A percentile compares a stretch with the other conserved stretches of the same genome.
phyloP scores from a whole-genome alignment of 495 filamentous ascomycete genomes.

The Peziza echinospora region DNA sequence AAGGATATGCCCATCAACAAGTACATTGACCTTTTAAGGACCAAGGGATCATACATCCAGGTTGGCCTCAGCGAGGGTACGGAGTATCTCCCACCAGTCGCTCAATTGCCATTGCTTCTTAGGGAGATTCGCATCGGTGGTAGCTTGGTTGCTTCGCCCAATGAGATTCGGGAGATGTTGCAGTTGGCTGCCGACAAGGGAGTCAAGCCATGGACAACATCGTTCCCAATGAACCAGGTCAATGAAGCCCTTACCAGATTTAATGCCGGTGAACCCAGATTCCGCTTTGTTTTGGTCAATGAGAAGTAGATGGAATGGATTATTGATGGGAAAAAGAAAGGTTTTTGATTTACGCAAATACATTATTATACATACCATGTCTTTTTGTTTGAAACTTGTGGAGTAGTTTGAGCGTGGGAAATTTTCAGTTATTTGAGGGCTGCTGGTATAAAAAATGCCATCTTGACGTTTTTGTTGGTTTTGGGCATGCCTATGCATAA shows the following conservation, averaged over 20 bases:
- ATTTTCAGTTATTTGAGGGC: no score
- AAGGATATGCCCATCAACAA: slow-evolving; percentile 49
- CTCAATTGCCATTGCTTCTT: slow-evolving; percentile 43
- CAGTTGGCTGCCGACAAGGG: slow-evolving; percentile 51
- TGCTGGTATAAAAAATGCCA: no score
- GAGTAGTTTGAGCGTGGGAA: no score
- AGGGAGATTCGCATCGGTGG: slow-evolving; percentile 54
- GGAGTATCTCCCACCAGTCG: slow-evolving; percentile 38
- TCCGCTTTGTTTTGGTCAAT: slow-evolving; percentile 54
- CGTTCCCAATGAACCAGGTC: slow-evolving; percentile 35
- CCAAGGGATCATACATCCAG: slow-evolving; percentile 56
- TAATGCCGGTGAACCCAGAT: slow-evolving; percentile 28
- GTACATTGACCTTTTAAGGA: slow-evolving; percentile 47
- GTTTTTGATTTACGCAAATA: no score
- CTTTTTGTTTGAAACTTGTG: no score
- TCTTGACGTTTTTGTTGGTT: no score
- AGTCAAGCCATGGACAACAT: slow-evolving; percentile 52
- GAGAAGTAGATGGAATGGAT: slow-evolving; percentile 20
- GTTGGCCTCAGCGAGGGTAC: slow-evolving; percentile 59
- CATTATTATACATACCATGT: no score
- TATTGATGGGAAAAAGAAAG: neutral
- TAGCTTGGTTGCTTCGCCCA: slow-evolving; percentile 48
- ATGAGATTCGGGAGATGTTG: slow-evolving; percentile 63
- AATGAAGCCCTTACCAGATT: slow-evolving; percentile 12
- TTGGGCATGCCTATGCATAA: no score